A percentile compares a stretch with the other conserved stretches of the same genome.
Evolutionary conservation across 1,139 yeast genomes (phyloP).

Genomic region (Yamadazyma sp.): DNA sequence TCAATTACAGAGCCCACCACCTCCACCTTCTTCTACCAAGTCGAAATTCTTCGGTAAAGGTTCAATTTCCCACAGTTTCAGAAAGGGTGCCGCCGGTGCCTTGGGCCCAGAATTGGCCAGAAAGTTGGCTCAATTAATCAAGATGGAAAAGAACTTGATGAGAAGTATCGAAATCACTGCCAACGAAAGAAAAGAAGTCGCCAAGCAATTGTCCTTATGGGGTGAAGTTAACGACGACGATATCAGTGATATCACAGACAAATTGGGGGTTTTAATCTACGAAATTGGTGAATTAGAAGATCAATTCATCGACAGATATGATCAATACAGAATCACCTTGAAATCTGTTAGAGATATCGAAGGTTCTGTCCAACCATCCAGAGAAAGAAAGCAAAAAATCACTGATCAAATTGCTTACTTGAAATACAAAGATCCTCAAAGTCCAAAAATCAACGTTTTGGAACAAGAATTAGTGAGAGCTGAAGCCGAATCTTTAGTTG

Average conservation of each 20-base stretch:
- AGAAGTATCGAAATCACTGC: slow-evolving; percentile 78
- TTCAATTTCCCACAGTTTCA: slow-evolving; percentile 62
- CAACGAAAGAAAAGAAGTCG: slow-evolving; percentile 77
- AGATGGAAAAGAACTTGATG: slow-evolving; percentile 81
- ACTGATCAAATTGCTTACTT: slow-evolving; percentile 82
- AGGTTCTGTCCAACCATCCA: slow-evolving; percentile 82
- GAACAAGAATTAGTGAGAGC: slow-evolving; percentile 90
- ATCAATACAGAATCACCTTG: slow-evolving; percentile 80
- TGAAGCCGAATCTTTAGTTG: slow-evolving; percentile 87
- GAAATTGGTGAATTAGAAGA: slow-evolving; percentile 88
- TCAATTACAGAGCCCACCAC: slow-evolving; percentile 78
- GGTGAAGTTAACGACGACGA: slow-evolving; percentile 86
- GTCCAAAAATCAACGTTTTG: slow-evolving; percentile 75
- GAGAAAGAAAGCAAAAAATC: slow-evolving; percentile 83
- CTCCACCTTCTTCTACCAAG: slow-evolving; percentile 71
- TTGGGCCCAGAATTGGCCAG: slow-evolving; percentile 79
- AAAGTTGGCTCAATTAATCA: slow-evolving; percentile 73
- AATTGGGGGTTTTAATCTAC: slow-evolving; percentile 77
- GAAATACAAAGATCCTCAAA: slow-evolving; percentile 82
- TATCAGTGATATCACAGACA: slow-evolving; percentile 82
- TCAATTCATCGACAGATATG: slow-evolving; percentile 83
- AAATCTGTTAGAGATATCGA: slow-evolving; percentile 82
- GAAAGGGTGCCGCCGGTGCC: slow-evolving; percentile 72
- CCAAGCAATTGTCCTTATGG: slow-evolving; percentile 81
- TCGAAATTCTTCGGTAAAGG: slow-evolving; percentile 74